Evolutionary conservation across 2,329 filamentous ascomycete genomes (phyloP).

Genomic region (Gyromitra esculenta): DNA sequence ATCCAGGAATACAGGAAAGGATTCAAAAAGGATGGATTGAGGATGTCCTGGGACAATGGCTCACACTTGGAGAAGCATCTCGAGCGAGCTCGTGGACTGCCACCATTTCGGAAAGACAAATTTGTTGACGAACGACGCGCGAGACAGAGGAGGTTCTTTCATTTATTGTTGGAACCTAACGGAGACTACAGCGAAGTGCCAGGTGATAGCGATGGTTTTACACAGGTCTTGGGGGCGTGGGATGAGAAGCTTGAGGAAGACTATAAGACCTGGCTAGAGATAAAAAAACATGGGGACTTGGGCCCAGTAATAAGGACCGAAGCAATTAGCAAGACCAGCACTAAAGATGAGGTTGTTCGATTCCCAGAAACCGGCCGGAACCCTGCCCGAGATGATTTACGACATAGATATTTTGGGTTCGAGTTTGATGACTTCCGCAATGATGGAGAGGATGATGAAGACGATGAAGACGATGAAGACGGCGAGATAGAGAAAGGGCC

Average conservation of each 20-base stretch:
- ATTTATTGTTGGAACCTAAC: background rate
- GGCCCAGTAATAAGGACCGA: background rate
- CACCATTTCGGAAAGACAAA: background rate
- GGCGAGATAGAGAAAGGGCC: too few relatives aligned
- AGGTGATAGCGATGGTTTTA: background rate
- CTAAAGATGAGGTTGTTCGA: background rate
- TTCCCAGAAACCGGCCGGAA: background rate
- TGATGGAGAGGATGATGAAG: background rate
- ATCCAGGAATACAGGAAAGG: background rate
- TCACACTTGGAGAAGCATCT: background rate
- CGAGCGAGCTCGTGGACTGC: background rate
- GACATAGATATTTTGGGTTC: conserved; percentile 8
- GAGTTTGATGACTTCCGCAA: background rate
- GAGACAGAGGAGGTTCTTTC: background rate
- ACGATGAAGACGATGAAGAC: background rate
- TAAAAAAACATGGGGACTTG: background rate
- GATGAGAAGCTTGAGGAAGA: background rate
- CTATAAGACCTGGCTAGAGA: conserved; percentile 2
- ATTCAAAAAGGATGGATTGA: background rate
- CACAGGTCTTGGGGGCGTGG: background rate
- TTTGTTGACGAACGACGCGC: background rate
- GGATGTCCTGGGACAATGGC: background rate
- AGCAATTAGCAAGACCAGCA: background rate
- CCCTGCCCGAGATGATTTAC: background rate
- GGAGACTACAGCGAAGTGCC: background rate